Conservation (phyloP, 305 asterid genomes). For the Rubia tinctorum region DNA sequence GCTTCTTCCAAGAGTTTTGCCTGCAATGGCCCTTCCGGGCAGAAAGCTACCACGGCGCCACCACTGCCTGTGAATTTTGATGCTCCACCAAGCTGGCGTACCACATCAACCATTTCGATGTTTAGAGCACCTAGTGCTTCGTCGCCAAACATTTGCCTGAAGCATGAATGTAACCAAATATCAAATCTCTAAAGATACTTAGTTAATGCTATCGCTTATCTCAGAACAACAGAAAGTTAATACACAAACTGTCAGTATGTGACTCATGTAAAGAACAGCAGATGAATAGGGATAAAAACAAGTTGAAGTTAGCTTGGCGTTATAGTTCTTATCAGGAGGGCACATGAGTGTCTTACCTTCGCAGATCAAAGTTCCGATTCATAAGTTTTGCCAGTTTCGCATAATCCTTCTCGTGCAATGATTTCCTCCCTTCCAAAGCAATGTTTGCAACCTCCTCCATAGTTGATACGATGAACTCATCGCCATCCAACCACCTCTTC, state of each 20-base stretch:
- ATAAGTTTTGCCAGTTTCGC: constrained; percentile 10
- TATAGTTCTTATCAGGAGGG: neutral
- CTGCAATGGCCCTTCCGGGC: constrained; percentile 81
- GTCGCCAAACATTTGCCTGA: constrained; percentile 77
- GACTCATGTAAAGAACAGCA: neutral
- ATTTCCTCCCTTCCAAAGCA: constrained; percentile 63
- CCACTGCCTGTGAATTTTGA: constrained; percentile 97
- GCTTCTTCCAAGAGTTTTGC: constrained; percentile 59
- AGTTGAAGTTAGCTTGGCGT: neutral
- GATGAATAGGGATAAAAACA: neutral
- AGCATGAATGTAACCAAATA: neutral
- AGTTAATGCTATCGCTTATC: too few species aligned
- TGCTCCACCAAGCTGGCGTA: constrained; percentile 66
- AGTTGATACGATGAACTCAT: constrained; percentile 68
- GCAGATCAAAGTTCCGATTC: constrained; percentile 13
- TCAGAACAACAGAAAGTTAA: neutral
- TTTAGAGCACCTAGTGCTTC: constrained; percentile 49
- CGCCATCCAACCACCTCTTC: constrained; percentile 83
- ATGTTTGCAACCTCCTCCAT: constrained; percentile 80
- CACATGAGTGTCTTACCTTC: constrained; percentile 16
- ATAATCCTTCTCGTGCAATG: constrained; percentile 64
- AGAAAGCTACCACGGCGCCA: constrained; percentile 80
- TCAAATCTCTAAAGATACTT: constrained; percentile 11
- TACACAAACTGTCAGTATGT: neutral
- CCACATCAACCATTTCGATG: constrained; percentile 11